Percentiles rank a stretch among this genome's conserved stretches.
phyloP scores from a whole-genome alignment of 2,329 filamentous ascomycete genomes.

The Didymellaceae sp. region DNA sequence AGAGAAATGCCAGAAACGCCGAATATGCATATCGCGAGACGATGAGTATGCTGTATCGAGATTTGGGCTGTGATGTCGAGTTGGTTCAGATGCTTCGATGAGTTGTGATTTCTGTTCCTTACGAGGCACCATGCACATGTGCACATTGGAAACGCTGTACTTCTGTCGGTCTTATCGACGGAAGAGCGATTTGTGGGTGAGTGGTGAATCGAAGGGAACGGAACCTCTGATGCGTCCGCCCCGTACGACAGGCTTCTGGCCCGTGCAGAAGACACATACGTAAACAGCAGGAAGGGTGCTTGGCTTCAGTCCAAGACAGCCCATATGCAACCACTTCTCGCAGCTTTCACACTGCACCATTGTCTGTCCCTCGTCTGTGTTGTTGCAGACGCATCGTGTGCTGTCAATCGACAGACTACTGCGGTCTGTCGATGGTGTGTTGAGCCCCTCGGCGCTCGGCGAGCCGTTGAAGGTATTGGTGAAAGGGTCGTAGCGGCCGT shows the following conservation, averaged over 20 bases:
- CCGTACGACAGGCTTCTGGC: slow-evolving; percentile 42
- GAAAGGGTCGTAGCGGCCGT: slow-evolving; percentile 44
- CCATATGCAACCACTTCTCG: slow-evolving; percentile 67
- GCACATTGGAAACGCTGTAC: too few relatives aligned
- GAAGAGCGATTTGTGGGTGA: slow-evolving; percentile 41
- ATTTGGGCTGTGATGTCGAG: slow-evolving; percentile 1
- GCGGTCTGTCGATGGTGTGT: slow-evolving; percentile 61
- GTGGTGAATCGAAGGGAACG: slow-evolving; percentile 36
- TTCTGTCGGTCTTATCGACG: slow-evolving; percentile 28
- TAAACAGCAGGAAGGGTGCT: slow-evolving; percentile 53
- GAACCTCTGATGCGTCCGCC: slow-evolving; percentile 43
- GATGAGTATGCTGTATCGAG: background rate
- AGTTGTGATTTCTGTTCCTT: too few relatives aligned
- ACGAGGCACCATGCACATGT: too few relatives aligned
- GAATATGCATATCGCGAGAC: slow-evolving; percentile 3
- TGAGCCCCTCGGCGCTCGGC: slow-evolving; percentile 57
- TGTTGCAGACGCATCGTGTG: slow-evolving; percentile 65
- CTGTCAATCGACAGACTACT: slow-evolving; percentile 58
- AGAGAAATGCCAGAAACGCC: slow-evolving; percentile 3
- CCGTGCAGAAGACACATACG: slow-evolving; percentile 51
- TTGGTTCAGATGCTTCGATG: too few relatives aligned
- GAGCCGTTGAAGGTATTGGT: slow-evolving; percentile 47
- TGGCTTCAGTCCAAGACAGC: slow-evolving; percentile 62
- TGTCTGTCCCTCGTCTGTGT: slow-evolving; percentile 59
- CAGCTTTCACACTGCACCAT: slow-evolving; percentile 71